phyloP scores from a whole-genome alignment of 2,329 filamentous ascomycete genomes.

The Pseudogymnoascus sp. region DNA sequence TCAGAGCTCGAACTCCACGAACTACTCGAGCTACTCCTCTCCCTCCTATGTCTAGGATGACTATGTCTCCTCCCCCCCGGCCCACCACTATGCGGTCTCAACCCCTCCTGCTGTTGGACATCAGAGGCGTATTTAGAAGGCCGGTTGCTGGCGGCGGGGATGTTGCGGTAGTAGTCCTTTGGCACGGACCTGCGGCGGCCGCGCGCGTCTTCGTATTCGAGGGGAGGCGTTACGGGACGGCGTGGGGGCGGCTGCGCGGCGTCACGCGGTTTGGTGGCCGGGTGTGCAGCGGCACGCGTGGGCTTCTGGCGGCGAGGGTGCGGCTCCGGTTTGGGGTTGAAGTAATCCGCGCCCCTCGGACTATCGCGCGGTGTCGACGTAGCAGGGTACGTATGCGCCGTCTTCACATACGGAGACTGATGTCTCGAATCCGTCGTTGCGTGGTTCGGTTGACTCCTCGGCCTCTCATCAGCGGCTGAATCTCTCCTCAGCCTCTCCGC shows the following conservation, averaged over 20 bases:
- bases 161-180: background rate
- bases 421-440: constrained; percentile 17
- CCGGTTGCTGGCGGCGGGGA: background rate
- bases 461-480: constrained; percentile 25
- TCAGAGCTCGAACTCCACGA: background rate
- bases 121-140: background rate
- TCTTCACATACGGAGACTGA: background rate
- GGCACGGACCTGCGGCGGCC: background rate
- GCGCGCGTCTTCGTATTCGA: background rate
- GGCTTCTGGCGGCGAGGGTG: constrained; percentile 11
- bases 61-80: background rate
- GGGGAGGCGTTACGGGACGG: background rate
- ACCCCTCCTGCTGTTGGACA: background rate
- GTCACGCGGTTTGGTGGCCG: background rate
- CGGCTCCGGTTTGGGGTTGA: constrained; percentile 6
- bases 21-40: background rate
- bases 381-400: background rate
- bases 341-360: constrained; percentile 13
- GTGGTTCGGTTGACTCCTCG: background rate
- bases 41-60: background rate
- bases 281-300: background rate
- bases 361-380: background rate
- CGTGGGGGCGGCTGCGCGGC: background rate
- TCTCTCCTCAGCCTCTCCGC: constrained; percentile 61
- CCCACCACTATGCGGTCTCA: background rate